A percentile compares a stretch with the other conserved stretches of the same genome.
phyloP scores from a whole-genome alignment of 345 rosid genomes.

The Salix koriyanagi region DNA sequence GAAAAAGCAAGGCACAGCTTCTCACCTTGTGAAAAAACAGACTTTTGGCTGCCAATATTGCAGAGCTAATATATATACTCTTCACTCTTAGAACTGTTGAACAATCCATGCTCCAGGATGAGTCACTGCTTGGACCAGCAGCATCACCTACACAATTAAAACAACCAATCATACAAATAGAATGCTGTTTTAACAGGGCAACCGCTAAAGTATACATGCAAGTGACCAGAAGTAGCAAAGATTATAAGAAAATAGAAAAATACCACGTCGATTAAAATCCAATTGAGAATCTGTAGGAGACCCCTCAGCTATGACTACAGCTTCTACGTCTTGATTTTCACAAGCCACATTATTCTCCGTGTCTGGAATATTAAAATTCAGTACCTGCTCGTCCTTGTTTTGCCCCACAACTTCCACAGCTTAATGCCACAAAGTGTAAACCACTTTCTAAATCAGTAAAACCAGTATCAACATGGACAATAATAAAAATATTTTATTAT shows the following conservation, averaged over 20 bases:
- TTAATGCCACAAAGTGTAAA: conserved; percentile 4
- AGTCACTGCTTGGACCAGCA: conserved; percentile 22
- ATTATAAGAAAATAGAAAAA: background rate
- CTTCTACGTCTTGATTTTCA: conserved; percentile 59
- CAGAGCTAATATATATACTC: conserved; percentile 66
- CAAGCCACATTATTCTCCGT: conserved; percentile 44
- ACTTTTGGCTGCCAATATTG: conserved; percentile 73
- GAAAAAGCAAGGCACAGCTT: conserved; percentile 1
- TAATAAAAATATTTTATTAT: background rate
- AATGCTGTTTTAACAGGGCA: background rate
- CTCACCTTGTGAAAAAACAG: conserved; percentile 72
- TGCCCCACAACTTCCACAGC: conserved; percentile 36
- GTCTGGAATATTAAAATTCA: conserved; percentile 50
- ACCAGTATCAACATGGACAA: background rate
- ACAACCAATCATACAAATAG: conserved; percentile 1
- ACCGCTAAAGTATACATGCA: background rate
- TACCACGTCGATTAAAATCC: conserved; percentile 33
- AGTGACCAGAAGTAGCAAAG: background rate
- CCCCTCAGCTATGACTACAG: conserved; percentile 56
- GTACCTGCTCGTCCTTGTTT: conserved; percentile 45
- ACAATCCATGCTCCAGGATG: conserved; percentile 37
- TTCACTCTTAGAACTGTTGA: conserved; percentile 42
- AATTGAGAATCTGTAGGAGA: conserved; percentile 32
- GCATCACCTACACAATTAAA: conserved; percentile 36
- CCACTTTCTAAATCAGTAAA: background rate